Evolutionary conservation across 805 yeast genomes (phyloP).

Genomic region (Isabelozyma rhagii): DNA sequence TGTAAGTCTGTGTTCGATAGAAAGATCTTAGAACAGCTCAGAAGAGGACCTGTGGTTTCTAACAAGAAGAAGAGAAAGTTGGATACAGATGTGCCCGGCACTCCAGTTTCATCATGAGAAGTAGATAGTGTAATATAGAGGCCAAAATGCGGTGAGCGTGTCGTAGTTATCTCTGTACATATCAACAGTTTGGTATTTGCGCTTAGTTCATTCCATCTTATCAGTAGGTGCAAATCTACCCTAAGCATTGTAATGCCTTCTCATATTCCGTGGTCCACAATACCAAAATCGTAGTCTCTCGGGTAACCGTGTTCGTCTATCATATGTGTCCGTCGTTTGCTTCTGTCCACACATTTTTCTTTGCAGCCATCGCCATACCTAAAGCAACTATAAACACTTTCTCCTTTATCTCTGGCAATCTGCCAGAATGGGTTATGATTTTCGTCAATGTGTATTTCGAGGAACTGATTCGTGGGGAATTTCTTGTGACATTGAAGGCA

Average conservation of each 20-base stretch:
- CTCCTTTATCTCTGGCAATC: constrained; percentile 36
- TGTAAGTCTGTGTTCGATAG: constrained; percentile 79
- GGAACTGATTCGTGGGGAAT: constrained; percentile 42
- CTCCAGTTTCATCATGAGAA: neutral
- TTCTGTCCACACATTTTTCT: constrained; percentile 32
- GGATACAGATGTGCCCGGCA: constrained; percentile 6
- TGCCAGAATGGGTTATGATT: constrained; percentile 48
- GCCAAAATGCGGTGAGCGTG: neutral
- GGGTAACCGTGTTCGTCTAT: constrained; percentile 52
- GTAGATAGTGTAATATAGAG: neutral
- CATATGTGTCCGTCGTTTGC: constrained; percentile 46
- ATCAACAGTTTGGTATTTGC: too few species aligned
- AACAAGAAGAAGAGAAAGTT: constrained; percentile 34
- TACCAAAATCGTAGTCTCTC: constrained; percentile 23
- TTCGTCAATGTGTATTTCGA: constrained; percentile 51
- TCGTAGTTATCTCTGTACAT: neutral
- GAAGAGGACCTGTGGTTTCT: constrained; percentile 56
- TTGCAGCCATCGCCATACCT: constrained; percentile 31
- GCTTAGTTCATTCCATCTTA: too few species aligned
- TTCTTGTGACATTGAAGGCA: constrained; percentile 36
- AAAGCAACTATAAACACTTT: constrained; percentile 42
- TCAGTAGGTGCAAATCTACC: too few species aligned
- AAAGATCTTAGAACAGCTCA: constrained; percentile 53
- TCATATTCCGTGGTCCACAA: constrained; percentile 21
- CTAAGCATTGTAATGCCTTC: too few species aligned